phyloP scores from a whole-genome alignment of 192 early-diverging fungal species.

The Podochytrium sp. region DNA sequence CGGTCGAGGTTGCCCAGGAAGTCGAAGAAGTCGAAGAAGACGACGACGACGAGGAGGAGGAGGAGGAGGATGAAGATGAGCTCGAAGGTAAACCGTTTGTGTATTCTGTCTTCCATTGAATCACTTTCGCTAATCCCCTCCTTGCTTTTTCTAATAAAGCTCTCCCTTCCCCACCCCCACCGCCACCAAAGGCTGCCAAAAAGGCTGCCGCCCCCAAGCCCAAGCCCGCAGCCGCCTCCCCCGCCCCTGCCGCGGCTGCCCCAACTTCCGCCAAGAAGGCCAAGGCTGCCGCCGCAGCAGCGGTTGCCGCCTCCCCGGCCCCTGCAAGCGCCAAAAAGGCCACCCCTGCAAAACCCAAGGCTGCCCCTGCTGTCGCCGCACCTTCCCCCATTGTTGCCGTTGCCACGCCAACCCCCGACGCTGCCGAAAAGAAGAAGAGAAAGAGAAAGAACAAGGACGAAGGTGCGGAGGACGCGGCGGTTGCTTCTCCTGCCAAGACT shows the following conservation, averaged over 20 bases:
- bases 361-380: background rate
- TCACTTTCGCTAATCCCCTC: background rate
- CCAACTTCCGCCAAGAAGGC: background rate
- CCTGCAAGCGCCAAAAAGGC: background rate
- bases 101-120: background rate
- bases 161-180: background rate
- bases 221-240: background rate
- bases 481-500: background rate
- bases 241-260: background rate
- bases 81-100: background rate
- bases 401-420: background rate
- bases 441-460: conserved; percentile 1
- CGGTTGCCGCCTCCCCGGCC: background rate
- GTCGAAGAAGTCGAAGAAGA: background rate
- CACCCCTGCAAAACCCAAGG: background rate
- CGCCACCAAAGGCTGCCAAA: background rate
- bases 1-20: background rate
- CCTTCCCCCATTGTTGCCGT: background rate
- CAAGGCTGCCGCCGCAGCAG: background rate
- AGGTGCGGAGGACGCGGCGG: background rate
- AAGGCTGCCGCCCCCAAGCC: background rate
- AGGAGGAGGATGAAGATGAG: background rate
- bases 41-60: background rate
- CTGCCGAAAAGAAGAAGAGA: background rate
- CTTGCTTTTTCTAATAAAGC: background rate